Conservation (phyloP, 2,329 filamentous ascomycete genomes). For the Chaetomium sp. region DNA sequence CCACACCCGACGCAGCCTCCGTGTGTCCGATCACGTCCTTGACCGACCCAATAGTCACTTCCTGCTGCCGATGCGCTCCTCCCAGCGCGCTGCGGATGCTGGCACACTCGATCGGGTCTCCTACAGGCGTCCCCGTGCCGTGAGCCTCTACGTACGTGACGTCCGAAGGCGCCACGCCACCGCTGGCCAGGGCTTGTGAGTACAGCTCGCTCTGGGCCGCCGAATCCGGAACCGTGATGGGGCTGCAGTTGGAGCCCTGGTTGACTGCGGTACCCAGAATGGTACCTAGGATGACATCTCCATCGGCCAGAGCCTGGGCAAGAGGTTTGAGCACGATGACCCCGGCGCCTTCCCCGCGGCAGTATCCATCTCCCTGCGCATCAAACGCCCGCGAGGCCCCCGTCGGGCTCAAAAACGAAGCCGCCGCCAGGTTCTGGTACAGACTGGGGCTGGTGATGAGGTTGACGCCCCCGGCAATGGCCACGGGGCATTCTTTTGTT, state of each 20-base stretch:
- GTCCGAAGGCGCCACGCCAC: neutral
- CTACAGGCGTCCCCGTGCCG: slow-evolving; percentile 37
- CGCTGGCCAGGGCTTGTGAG: slow-evolving; percentile 1
- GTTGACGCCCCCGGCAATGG: slow-evolving; percentile 32
- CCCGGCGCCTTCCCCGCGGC: slow-evolving; percentile 15
- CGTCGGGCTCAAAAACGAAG: slow-evolving; percentile 30
- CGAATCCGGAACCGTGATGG: slow-evolving; percentile 26
- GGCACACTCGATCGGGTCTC: slow-evolving; percentile 37
- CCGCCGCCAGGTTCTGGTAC: slow-evolving; percentile 26
- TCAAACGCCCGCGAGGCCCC: slow-evolving; percentile 29
- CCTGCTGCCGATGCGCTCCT: slow-evolving; percentile 24
- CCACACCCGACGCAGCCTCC: slow-evolving; percentile 29
- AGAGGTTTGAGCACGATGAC: slow-evolving; percentile 20
- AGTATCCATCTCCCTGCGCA: slow-evolving; percentile 26
- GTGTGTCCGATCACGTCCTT: slow-evolving; percentile 32
- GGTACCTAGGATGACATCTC: neutral
- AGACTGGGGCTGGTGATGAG: slow-evolving; percentile 25
- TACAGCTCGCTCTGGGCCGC: slow-evolving; percentile 13
- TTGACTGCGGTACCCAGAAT: slow-evolving; percentile 25
- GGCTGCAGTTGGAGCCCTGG: slow-evolving; percentile 26
- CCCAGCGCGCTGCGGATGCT: slow-evolving; percentile 26
- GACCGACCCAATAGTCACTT: slow-evolving; percentile 26
- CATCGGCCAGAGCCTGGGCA: slow-evolving; percentile 7
- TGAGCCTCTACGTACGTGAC: slow-evolving; percentile 25
- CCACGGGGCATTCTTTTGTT: slow-evolving; percentile 25